Percentiles rank a stretch among this genome's conserved stretches.
These are phyloP conservation scores for Calonectria multiphialidica DNA, from an alignment of 2,329 filamentous ascomycete genomes.

Conservation along the genomic window DNA sequence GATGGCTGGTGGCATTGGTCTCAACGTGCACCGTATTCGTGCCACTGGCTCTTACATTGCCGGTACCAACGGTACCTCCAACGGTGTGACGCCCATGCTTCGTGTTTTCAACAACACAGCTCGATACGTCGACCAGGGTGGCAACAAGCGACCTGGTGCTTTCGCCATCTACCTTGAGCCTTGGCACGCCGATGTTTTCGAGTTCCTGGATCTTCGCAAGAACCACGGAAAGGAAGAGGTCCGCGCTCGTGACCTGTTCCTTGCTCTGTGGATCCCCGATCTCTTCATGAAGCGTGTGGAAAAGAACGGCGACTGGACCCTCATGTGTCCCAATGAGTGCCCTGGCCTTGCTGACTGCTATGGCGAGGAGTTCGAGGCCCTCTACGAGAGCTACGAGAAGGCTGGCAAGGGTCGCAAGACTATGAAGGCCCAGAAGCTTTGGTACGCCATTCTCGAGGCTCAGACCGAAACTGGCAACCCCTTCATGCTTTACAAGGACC, in stretches of 20 bases:
- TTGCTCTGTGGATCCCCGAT: slow-evolving; percentile 98
- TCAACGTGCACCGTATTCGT: slow-evolving; percentile 97
- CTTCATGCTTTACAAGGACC: slow-evolving; percentile 99
- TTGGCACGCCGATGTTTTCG: slow-evolving; percentile 97
- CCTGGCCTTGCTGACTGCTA: slow-evolving; percentile 96
- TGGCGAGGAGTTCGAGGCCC: slow-evolving; percentile 94
- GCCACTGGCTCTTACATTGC: slow-evolving; percentile 98
- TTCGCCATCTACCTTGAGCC: slow-evolving; percentile 99
- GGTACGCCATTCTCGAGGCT: slow-evolving; percentile 98
- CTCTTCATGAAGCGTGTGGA: slow-evolving; percentile 99
- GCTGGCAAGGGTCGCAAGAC: slow-evolving; percentile 91
- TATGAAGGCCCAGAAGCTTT: slow-evolving; percentile 97
- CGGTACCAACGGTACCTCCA: slow-evolving; percentile 97
- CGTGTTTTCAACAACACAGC: slow-evolving; percentile 99
- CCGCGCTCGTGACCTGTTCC: slow-evolving; percentile 96
- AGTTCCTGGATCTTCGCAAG: slow-evolving; percentile 98
- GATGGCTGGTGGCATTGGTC: slow-evolving; percentile 96
- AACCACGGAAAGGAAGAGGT: slow-evolving; percentile 99
- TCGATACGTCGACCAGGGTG: slow-evolving; percentile 97
- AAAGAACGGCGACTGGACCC: slow-evolving; percentile 95
- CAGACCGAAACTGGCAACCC: slow-evolving; percentile 99
- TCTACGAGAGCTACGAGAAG: slow-evolving; percentile 93
- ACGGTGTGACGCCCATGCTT: slow-evolving; percentile 97
- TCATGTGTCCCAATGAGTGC: slow-evolving; percentile 98
- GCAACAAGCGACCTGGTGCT: slow-evolving; percentile 98